Evolutionary conservation across 2,329 filamentous ascomycete genomes (phyloP), one percentile per base, ranked within the genome.

Genomic region (Chrysosporium queenslandicum): DNA sequence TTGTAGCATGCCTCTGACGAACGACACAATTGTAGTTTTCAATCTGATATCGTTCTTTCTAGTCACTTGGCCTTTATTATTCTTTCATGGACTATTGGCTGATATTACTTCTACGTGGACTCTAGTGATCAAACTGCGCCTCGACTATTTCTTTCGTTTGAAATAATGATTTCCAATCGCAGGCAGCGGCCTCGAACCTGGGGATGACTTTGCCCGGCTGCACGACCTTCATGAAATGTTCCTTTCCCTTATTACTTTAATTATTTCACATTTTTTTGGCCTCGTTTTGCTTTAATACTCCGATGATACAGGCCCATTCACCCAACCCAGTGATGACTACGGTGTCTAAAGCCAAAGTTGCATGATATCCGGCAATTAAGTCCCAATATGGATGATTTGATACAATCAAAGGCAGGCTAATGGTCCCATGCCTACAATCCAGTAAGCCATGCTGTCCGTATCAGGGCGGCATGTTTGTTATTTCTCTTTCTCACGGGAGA

Each of bases 271-370:
- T n/a, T n/a, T n/a, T n/a, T n/a, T n/a, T n/a, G n/a, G n/a, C n/a
- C n/a, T n/a, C n/a, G n/a, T n/a, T n/a, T n/a, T n/a, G n/a, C n/a
- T n/a, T n/a, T n/a, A n/a, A n/a, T n/a, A n/a, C n/a, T n/a, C n/a
- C n/a, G n/a, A n/a, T n/a, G n/a, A n/a, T 30, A 6, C 27, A 8
- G n/a, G n/a, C 25, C 48, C 27, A 50, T 32, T 41, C 36, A 41
- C 30, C 40, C n/a, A 48, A 65, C 65, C 68, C 68, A 43, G 59
- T 71, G 69, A 71, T 64, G 69, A 71, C 60, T 55, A 39, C 55
- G 55, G 58, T 64, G 60, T 66, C 65, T 68, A 64, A 71, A 71
- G 69, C 69, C 70, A 72, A 71, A 72, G 62, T 69, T 69, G 68
- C 56, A 70, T 57, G 69, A 60, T 68, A 72, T 68, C 69, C 68